Evolutionary conservation across 208 protist species (phyloP), one percentile per base, ranked within the genome.

Genomic region (Jaenimonas drosophilae): DNA sequence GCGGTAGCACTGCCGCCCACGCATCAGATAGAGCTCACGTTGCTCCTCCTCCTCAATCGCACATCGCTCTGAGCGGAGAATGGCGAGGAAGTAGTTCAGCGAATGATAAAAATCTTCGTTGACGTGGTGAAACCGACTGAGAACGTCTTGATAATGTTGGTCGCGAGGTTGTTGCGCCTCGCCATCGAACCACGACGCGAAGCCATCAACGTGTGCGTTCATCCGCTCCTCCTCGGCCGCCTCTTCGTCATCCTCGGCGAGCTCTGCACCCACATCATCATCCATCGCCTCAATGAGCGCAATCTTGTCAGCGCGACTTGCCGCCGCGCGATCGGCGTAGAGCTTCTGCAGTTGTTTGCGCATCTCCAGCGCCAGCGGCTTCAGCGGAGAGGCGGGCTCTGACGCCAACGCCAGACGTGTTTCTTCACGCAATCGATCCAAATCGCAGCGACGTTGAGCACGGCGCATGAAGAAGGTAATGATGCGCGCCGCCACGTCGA

Each of bases 141-240:
- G 37, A 34, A 74, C 60, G 20, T 24, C 65, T 34, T 56, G 52
- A 48, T 68, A 74, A 9, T 74, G 20, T 19, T 20, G 20, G 32
- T 68, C 59, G 32, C 51, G 54, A 25, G 65, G 65, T 14, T 42
- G 37, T 3, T 30, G 32, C 24, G 59, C 54, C 32, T 57, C 37
- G 16, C 27, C 25, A 27, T 68, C 65, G 51, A 74, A 66, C 65
- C 65, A 74, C 24, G 31, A 38, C 20, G 27, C 11, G 37, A 68
- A 74, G 1, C 25, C 14, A 2, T 17, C 27, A 3, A 47, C 36
- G 9, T 46, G 27, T 17, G 24, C 59, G 21, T 64, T 47, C n/a
- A 48, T 40, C 25, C 3, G 29, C 11, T 24, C 36, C 30, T 36
- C 37, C 9, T 11, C 37, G 21, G 42, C 19, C 20, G 26, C 12